Evolutionary conservation across 2,329 filamentous ascomycete genomes (phyloP), one percentile per base, ranked within the genome.

Genomic region (Penicillium sp.): DNA sequence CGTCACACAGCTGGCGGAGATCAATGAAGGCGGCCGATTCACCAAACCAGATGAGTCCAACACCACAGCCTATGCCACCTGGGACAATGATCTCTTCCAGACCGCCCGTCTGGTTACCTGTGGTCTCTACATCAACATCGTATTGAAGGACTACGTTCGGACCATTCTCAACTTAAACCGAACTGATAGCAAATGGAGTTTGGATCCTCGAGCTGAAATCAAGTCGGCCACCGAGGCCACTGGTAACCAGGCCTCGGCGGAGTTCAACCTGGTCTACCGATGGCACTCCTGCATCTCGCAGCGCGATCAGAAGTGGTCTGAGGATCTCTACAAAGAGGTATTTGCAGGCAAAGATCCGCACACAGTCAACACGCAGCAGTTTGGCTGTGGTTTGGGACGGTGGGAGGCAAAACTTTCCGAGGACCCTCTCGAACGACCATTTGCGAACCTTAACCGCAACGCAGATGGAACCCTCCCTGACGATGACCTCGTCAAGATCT

Each of bases 1-100:
- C 4, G 85, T 79, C 1, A 79, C 83, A 42, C 79, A 85, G 33
- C 67, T 89, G 45, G 79, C 82, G 4, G 71, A 75, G 26, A 88
- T 89, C 68, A 88, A 89, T 57, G 86, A 89, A 65, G 77, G 80
- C 39, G 83, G 80, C 1, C 81, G 85, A 13, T 89, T 70, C 87
- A 96, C 65, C 80, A 84, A 54, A 29, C 64, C 68, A 8, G 65
- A 67, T 44, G 73, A 77, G 28, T 66, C 72, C n/a, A 66, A 75
- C 23, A 47, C 61, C 7, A 64, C 68, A 33, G 65, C 67, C 10
- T 70, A 70, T 54, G 60, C 60, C n/a, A 72, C 67, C 49, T 72
- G 74, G 56, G 72, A 76, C 48, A 70, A 72, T 52, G 64, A 73
- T 42, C 63, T 72, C 23, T 85, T 84, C 67, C 81, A 85, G 55